Evolutionary conservation across 345 rosid genomes (phyloP).

Genomic region (Gynandropsis gynandra): DNA sequence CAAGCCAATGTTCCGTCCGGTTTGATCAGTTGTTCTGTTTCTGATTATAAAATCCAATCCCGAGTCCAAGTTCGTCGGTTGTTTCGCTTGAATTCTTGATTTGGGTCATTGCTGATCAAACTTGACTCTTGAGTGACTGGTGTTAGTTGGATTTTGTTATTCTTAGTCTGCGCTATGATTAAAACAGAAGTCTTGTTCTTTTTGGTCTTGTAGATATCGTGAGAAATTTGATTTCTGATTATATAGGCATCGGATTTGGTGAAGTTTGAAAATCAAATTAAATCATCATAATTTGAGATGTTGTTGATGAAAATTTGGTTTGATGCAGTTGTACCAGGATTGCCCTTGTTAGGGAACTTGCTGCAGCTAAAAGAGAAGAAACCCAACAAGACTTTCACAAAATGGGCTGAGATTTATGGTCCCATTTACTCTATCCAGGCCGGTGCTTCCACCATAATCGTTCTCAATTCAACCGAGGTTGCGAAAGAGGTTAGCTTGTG

Average conservation of each 20-base stretch:
- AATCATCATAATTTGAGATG: constrained; percentile 4
- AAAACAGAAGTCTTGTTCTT: too few species aligned
- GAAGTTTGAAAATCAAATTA: too few species aligned
- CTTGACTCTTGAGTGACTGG: background rate
- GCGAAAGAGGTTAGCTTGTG: constrained; percentile 63
- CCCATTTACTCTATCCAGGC: constrained; percentile 71
- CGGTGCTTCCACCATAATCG: constrained; percentile 58
- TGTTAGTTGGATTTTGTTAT: background rate
- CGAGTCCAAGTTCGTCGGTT: background rate
- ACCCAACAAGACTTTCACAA: constrained; percentile 68
- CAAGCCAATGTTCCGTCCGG: too few species aligned
- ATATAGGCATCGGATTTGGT: too few species aligned
- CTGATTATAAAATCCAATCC: background rate
- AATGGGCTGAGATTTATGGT: constrained; percentile 78
- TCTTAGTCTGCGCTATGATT: too few species aligned
- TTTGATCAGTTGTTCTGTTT: background rate
- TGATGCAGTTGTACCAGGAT: constrained; percentile 68
- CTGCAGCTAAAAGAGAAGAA: constrained; percentile 85
- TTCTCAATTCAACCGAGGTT: constrained; percentile 52
- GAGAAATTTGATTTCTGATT: too few species aligned
- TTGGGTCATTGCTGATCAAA: background rate
- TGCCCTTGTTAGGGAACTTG: constrained; percentile 77
- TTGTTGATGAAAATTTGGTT: constrained; percentile 10
- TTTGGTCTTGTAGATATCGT: too few species aligned
- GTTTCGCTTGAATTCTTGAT: background rate